These are phyloP conservation scores for Shiraia sp. DNA, from an alignment of 2,329 filamentous ascomycete genomes.

Conservation along the genomic window DNA sequence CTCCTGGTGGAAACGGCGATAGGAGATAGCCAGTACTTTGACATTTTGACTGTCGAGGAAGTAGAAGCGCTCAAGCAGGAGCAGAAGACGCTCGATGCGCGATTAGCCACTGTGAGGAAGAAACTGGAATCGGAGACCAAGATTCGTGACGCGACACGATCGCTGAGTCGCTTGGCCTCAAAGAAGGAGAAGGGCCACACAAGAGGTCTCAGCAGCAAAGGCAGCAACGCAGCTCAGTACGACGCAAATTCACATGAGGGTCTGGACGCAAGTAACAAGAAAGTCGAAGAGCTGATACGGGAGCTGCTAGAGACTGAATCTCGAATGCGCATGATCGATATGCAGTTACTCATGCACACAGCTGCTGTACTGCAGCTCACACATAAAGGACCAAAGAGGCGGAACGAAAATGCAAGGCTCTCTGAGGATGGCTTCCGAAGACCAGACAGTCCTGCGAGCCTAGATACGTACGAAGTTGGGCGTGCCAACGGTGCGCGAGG, in stretches of 20 bases:
- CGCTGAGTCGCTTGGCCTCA: slow-evolving; percentile 79
- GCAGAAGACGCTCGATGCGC: slow-evolving; percentile 68
- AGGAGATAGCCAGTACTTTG: slow-evolving; percentile 81
- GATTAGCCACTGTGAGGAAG: slow-evolving; percentile 79
- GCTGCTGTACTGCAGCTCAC: slow-evolving; percentile 90
- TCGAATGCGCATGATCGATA: slow-evolving; percentile 72
- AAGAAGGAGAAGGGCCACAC: slow-evolving; percentile 54
- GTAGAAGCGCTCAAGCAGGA: slow-evolving; percentile 92
- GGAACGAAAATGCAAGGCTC: slow-evolving; percentile 51
- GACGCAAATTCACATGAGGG: slow-evolving; percentile 69
- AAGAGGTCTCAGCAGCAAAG: slow-evolving; percentile 57
- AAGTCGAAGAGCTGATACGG: slow-evolving; percentile 81
- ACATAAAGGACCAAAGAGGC: slow-evolving; percentile 73
- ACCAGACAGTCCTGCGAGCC: slow-evolving; percentile 76
- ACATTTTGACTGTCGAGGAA: slow-evolving; percentile 87
- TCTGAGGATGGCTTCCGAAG: slow-evolving; percentile 46
- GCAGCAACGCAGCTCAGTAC: slow-evolving; percentile 32
- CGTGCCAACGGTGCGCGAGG: slow-evolving; percentile 55
- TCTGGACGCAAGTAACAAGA: slow-evolving; percentile 71
- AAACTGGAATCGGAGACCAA: slow-evolving; percentile 90
- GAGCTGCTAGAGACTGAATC: slow-evolving; percentile 82
- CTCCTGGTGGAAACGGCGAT: slow-evolving; percentile 92
- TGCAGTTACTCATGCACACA: slow-evolving; percentile 82
- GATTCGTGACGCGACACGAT: slow-evolving; percentile 88
- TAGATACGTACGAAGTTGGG: slow-evolving; percentile 69